A percentile compares a stretch with the other conserved stretches of the same genome.
Conservation (phyloP, 2,329 filamentous ascomycete genomes). For the Fusarium sp. region DNA sequence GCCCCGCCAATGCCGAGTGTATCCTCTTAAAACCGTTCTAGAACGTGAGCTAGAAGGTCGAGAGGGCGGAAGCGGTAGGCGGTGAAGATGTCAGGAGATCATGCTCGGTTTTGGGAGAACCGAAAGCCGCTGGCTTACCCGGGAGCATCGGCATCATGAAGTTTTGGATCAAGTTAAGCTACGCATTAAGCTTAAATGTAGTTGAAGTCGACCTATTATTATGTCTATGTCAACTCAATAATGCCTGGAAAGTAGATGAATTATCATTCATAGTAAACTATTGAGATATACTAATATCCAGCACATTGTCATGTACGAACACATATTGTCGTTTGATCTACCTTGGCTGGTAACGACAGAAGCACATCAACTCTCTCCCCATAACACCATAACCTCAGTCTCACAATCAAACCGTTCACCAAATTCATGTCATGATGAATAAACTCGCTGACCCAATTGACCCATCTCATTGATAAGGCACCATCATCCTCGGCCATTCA, state of each 20-base stretch:
- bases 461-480: background rate
- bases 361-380: accelerated
- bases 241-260: background rate
- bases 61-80: background rate
- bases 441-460: background rate
- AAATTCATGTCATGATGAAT: background rate
- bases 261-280: accelerated
- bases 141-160: conserved; percentile 9
- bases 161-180: background rate
- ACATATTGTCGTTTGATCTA: background rate
- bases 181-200: conserved; percentile 17
- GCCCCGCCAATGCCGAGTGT: conserved; percentile 46
- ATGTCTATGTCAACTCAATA: accelerated
- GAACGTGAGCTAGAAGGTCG: conserved; percentile 17
- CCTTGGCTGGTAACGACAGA: background rate
- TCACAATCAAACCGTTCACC: background rate
- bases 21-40: conserved; percentile 33
- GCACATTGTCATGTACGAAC: accelerated
- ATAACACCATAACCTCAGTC: background rate
- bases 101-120: background rate
- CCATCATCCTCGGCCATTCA: background rate
- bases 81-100: conserved; percentile 1
- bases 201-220: background rate
- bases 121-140: conserved; percentile 12
- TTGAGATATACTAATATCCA: background rate